Evolutionary conservation across 441 rosid genomes (phyloP), one percentile per base, ranked within the genome.

Genomic region (Dalechampia spathulata): DNA sequence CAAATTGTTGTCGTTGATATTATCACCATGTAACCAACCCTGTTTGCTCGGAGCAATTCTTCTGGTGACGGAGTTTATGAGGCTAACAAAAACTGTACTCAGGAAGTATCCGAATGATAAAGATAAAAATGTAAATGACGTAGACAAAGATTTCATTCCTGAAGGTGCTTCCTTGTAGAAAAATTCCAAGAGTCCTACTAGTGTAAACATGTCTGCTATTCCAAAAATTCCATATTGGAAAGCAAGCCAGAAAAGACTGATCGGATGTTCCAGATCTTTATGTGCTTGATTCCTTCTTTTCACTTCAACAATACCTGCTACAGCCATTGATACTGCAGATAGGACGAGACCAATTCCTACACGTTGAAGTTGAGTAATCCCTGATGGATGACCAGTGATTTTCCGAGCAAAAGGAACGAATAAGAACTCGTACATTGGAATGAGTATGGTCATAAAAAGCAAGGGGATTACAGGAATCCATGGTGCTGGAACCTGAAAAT

Each of bases 171-270:
- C 77, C 41, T 25, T 72, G 65, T 77, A 72, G 70, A 77, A 80
- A 63, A 79, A 77, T 22, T 77, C 80, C 20, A 75, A 9, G 21
- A 80, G 37, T 17, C 85, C 85, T 0, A 75, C 75, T 0, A 80
- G 68, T 0, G 80, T 74, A 47, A 77, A 72, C 80, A 77, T 72
- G 63, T 75, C 80, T 6, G 82, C 78, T 5, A 77, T 70, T 20
- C 80, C 80, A 17, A 80, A 80, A n/a, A 80, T 64, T 1, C 67
- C 68, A 28, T 58, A 75, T n/a, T 80, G 82, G 32, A 70, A 64
- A 8, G 78, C 61, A 1, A 80, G 66, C 85, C 72, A 75, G 46
- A 80, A 80, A 22, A 77, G 64, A 51, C 75, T 72, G 2, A 77
- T 70, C 0, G 7, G 62, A 12, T 70, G 49, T 0, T 2, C 0